phyloP scores from a whole-genome alignment of 495 filamentous ascomycete genomes.

The Tetracladium setigerum region DNA sequence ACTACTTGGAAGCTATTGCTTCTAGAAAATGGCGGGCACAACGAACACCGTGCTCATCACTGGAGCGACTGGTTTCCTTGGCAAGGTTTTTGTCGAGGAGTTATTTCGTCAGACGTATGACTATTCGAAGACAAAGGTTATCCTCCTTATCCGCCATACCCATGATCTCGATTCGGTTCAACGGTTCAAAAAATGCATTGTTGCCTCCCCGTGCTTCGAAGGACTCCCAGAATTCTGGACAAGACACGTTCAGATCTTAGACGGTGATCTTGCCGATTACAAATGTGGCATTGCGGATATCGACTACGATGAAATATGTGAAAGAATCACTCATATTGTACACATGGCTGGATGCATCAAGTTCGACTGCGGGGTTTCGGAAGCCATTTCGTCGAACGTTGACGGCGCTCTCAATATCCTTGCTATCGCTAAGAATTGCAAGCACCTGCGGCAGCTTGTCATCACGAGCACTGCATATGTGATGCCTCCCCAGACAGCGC shows the following conservation, averaged over 20 bases:
- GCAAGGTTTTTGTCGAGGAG: conserved; percentile 8
- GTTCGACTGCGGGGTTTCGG: too few species aligned
- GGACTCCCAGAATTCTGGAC: neutral
- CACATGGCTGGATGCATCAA: conserved; percentile 1
- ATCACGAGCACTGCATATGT: conserved; percentile 10
- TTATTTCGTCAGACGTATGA: conserved; percentile 1
- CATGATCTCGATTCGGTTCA: neutral
- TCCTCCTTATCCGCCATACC: neutral
- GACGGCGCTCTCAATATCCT: conserved; percentile 1
- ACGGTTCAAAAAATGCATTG: neutral
- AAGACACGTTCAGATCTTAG: neutral
- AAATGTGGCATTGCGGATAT: conserved; percentile 1
- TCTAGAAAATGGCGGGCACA: too few species aligned
- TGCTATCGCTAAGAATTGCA: neutral
- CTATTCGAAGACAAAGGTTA: neutral
- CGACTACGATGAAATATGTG: neutral
- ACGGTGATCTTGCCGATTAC: too few species aligned
- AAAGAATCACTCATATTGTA: conserved; percentile 1
- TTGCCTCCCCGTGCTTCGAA: neutral
- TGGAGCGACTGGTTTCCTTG: conserved; percentile 10
- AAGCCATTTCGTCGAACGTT: too few species aligned
- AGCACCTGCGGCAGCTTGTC: neutral
- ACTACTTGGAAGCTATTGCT: too few species aligned
- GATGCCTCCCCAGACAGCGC: neutral
- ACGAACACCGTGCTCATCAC: conserved; percentile 9